phyloP scores from a whole-genome alignment of 805 yeast genomes.

The Maudiozyma bulderi region DNA sequence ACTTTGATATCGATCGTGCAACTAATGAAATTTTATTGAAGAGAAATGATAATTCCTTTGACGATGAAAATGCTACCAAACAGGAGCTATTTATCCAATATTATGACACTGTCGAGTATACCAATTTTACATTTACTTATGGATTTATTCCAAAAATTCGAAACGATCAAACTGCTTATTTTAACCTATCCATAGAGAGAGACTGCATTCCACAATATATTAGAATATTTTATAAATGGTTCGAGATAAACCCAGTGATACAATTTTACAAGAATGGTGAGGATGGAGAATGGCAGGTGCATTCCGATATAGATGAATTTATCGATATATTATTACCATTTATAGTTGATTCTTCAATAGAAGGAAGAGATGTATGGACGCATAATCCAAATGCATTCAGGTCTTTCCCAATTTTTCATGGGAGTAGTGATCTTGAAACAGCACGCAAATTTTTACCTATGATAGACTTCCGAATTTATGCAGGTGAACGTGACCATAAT shows the following conservation, averaged over 20 bases:
- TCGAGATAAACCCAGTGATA: constrained; percentile 32
- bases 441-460: too few species aligned
- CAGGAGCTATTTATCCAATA: constrained; percentile 39
- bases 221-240: constrained; percentile 28
- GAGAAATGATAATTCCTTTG: constrained; percentile 8
- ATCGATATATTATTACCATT: constrained; percentile 15
- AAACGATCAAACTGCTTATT: constrained; percentile 8
- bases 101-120: constrained; percentile 35
- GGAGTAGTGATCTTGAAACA: not conserved
- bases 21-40: constrained; percentile 37
- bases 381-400: constrained; percentile 7
- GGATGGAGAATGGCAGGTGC: constrained; percentile 9
- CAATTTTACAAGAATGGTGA: constrained; percentile 28
- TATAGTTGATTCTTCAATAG: not conserved
- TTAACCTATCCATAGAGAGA: constrained; percentile 16
- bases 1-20: constrained; percentile 47
- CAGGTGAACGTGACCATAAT: not conserved
- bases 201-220: constrained; percentile 9
- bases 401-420: constrained; percentile 7
- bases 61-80: constrained; percentile 1
- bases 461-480: too few species aligned
- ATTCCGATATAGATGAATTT: constrained; percentile 9
- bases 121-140: constrained; percentile 33
- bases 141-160: constrained; percentile 36
- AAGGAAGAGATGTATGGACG: constrained; percentile 6